These are phyloP conservation scores for Sonneratia caseolaris DNA, from an alignment of 345 rosid species.

Conservation along the genomic window DNA sequence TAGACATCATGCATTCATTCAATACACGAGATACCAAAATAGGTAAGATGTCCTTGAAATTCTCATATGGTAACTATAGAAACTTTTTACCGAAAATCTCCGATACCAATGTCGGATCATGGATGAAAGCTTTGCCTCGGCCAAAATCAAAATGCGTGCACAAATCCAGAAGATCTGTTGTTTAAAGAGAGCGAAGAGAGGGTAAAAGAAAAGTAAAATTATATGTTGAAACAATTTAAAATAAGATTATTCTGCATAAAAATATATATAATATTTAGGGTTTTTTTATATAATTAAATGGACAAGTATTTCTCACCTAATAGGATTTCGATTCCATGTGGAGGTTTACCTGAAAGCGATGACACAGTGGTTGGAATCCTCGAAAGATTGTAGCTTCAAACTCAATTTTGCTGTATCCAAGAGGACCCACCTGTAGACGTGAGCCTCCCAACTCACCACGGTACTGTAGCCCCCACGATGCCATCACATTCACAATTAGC, in stretches of 20 bases:
- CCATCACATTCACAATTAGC: not conserved
- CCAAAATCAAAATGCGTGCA: too few relatives aligned
- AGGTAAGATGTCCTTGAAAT: not conserved
- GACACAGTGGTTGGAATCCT: constrained; percentile 10
- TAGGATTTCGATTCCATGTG: not conserved
- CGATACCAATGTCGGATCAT: too few relatives aligned
- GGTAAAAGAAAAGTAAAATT: too few relatives aligned
- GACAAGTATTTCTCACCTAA: not conserved
- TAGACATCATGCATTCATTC: too few relatives aligned
- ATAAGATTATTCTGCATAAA: too few relatives aligned
- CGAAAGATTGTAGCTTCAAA: constrained; percentile 32
- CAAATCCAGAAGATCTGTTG: too few relatives aligned
- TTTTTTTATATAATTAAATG: not conserved
- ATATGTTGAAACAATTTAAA: too few relatives aligned
- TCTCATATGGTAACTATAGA: not conserved
- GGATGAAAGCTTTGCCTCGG: too few relatives aligned
- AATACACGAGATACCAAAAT: too few relatives aligned
- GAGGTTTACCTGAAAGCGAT: constrained; percentile 8
- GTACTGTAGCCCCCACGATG: not conserved
- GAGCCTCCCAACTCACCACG: constrained; percentile 1
- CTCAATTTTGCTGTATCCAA: constrained; percentile 18
- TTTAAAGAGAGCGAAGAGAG: too few relatives aligned
- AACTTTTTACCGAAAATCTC: not conserved
- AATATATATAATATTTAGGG: too few relatives aligned
- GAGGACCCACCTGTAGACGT: not conserved